phyloP scores from a whole-genome alignment of 108 stramenopile genomes.

The Fistulifera pelliculosa region DNA sequence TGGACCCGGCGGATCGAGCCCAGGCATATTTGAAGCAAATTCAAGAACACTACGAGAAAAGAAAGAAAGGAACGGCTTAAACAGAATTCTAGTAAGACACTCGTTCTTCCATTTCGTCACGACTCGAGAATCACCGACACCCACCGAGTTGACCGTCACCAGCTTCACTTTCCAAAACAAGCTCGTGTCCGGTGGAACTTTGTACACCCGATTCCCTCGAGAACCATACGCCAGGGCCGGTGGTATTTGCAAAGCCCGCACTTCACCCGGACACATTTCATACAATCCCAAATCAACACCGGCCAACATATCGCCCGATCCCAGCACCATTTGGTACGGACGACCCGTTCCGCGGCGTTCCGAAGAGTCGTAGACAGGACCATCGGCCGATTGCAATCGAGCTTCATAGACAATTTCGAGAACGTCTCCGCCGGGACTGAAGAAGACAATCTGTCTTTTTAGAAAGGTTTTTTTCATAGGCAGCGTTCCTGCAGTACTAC shows the following conservation, averaged over 20 bases:
- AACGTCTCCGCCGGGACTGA: slow-evolving; percentile 41
- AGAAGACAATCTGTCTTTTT: slow-evolving; percentile 14
- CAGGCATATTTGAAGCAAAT: slow-evolving; percentile 1
- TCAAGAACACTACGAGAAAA: not conserved
- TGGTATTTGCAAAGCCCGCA: slow-evolving; percentile 31
- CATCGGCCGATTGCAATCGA: slow-evolving; percentile 4
- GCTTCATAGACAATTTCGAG: slow-evolving; percentile 51
- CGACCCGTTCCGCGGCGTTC: slow-evolving; percentile 44
- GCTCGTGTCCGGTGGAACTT: slow-evolving; percentile 24
- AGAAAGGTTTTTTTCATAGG: not conserved
- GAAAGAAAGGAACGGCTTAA: no score
- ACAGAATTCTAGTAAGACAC: not conserved
- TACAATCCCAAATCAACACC: slow-evolving; percentile 51
- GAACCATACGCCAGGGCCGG: slow-evolving; percentile 31
- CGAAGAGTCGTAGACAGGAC: slow-evolving; percentile 31
- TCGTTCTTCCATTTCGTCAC: slow-evolving; percentile 7
- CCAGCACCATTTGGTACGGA: slow-evolving; percentile 49
- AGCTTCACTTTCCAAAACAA: slow-evolving; percentile 41
- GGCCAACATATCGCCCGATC: slow-evolving; percentile 41
- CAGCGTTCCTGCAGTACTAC: not conserved
- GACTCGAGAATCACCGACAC: not conserved
- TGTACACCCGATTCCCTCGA: slow-evolving; percentile 24
- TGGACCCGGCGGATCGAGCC: slow-evolving; percentile 1
- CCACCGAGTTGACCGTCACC: slow-evolving; percentile 11
- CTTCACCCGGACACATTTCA: slow-evolving; percentile 57